Evolutionary conservation across 192 early-diverging fungal genomes (phyloP).

Genomic region (Coemansia sp.): DNA sequence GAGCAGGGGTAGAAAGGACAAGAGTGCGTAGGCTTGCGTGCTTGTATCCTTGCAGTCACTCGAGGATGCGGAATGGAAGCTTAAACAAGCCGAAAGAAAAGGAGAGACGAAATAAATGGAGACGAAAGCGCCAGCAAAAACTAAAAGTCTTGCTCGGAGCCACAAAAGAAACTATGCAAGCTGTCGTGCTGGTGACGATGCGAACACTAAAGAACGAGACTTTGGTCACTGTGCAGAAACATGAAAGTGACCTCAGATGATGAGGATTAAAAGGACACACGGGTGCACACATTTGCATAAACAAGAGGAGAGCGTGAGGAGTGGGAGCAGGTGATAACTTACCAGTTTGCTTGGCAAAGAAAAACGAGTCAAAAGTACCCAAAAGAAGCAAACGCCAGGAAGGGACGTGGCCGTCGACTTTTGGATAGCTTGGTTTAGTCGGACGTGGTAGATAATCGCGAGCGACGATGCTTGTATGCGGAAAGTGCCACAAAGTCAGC

Average conservation of each 20-base stretch:
- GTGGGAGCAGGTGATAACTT: neutral
- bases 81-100: neutral
- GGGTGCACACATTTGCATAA: neutral
- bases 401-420: neutral
- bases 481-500: neutral
- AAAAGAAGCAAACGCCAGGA: neutral
- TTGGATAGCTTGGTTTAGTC: neutral
- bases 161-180: neutral
- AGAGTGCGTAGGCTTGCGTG: neutral
- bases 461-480: neutral
- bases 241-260: neutral
- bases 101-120: neutral
- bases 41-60: neutral
- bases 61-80: neutral
- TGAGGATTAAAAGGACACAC: neutral
- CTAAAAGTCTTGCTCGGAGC: too few species aligned
- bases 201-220: neutral
- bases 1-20: neutral
- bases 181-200: neutral
- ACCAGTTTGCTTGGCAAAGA: neutral
- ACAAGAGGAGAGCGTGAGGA: neutral
- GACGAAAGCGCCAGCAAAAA: neutral
- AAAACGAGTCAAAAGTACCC: neutral
- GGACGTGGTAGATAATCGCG: neutral
- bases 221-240: neutral